These are phyloP conservation scores for Eurotiales sp. DNA, from an alignment of 2,329 filamentous ascomycete genomes.

Conservation along the genomic window DNA sequence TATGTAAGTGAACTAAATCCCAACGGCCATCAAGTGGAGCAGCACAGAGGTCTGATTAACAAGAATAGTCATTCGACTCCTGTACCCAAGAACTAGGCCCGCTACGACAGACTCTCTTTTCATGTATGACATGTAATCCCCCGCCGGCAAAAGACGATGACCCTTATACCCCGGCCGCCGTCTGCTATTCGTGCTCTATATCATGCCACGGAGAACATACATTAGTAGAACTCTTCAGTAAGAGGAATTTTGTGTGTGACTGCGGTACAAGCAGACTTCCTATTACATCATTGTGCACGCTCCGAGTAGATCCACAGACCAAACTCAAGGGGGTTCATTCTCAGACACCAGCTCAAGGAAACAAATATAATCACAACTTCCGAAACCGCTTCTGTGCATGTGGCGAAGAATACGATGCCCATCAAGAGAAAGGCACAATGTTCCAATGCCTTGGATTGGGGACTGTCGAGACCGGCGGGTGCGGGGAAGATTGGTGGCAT, in stretches of 20 bases:
- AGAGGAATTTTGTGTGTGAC: constrained; percentile 93
- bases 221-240: constrained; percentile 92
- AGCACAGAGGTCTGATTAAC: neutral
- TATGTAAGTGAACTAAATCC: constrained; percentile 59
- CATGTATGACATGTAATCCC: constrained; percentile 90
- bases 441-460: constrained; percentile 92
- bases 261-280: constrained; percentile 84
- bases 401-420: constrained; percentile 78
- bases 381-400: constrained; percentile 90
- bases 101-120: constrained; percentile 82
- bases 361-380: constrained; percentile 96
- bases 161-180: constrained; percentile 68
- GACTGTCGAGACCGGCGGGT: constrained; percentile 74
- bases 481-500: constrained; percentile 97
- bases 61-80: constrained; percentile 74
- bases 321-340: constrained; percentile 76
- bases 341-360: constrained; percentile 64
- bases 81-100: constrained; percentile 89
- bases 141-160: constrained; percentile 61
- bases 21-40: neutral
- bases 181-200: constrained; percentile 96
- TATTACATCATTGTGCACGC: constrained; percentile 65
- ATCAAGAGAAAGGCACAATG: constrained; percentile 93
- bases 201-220: constrained; percentile 94
- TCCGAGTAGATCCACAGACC: constrained; percentile 69